phyloP scores from a whole-genome alignment of 805 yeast species.

The Pichia occidentalis region DNA sequence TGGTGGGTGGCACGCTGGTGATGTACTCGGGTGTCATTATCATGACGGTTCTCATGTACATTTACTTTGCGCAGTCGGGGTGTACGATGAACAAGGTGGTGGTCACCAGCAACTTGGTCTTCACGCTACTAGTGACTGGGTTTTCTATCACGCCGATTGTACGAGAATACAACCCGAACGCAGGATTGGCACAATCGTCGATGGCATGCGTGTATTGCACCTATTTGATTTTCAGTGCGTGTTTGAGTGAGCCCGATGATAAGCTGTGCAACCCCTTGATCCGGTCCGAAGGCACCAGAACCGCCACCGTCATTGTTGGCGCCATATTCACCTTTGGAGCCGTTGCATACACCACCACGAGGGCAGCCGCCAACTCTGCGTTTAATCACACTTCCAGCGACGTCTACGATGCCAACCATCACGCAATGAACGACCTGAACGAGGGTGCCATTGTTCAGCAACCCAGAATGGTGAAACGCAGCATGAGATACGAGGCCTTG shows the following conservation, averaged over 20 bases:
- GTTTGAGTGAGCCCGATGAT: constrained; percentile 95
- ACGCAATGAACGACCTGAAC: no score
- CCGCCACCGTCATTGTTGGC: constrained; percentile 80
- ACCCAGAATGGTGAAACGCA: constrained; percentile 45
- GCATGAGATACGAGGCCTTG: constrained; percentile 80
- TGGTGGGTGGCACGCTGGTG: constrained; percentile 78
- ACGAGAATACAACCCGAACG: constrained; percentile 89
- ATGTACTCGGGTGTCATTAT: constrained; percentile 75
- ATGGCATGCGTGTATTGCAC: constrained; percentile 95
- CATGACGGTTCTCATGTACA: constrained; percentile 73
- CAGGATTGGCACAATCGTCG: constrained; percentile 93
- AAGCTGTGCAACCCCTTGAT: constrained; percentile 85
- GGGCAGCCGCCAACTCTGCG: constrained; percentile 85
- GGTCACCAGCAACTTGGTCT: constrained; percentile 64
- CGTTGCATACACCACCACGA: constrained; percentile 92
- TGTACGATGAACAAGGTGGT: constrained; percentile 90
- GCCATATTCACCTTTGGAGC: constrained; percentile 93
- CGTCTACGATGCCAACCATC: no score
- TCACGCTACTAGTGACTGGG: constrained; percentile 57
- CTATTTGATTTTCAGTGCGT: constrained; percentile 84
- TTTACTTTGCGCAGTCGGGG: constrained; percentile 71
- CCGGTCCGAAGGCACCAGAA: constrained; percentile 83
- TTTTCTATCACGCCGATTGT: constrained; percentile 75
- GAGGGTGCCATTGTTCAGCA: constrained; percentile 48
- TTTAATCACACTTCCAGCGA: no score